These are phyloP conservation scores for Xylaria multiplex DNA, from an alignment of 2,329 filamentous ascomycete species.

Conservation along the genomic window DNA sequence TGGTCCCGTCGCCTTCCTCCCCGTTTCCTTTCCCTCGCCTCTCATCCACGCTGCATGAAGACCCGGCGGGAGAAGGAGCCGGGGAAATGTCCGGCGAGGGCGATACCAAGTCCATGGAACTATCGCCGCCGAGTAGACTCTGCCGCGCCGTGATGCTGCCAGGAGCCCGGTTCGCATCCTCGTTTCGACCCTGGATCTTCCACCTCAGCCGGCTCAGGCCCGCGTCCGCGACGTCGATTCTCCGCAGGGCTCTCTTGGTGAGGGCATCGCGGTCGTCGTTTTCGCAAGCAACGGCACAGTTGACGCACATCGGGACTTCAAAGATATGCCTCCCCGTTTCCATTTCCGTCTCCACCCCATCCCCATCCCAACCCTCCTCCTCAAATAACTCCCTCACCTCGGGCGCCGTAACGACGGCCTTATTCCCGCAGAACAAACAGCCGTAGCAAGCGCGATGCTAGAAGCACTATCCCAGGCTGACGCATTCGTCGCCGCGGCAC, in stretches of 20 bases:
- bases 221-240: slow-evolving; percentile 57
- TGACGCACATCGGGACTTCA: slow-evolving; percentile 60
- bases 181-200: slow-evolving; percentile 36
- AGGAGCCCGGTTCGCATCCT: slow-evolving; percentile 15
- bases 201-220: slow-evolving; percentile 59
- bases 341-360: slow-evolving; percentile 31
- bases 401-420: slow-evolving; percentile 51
- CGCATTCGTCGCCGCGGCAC: slow-evolving; percentile 62
- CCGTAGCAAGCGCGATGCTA: slow-evolving; percentile 68
- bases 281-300: slow-evolving; percentile 57
- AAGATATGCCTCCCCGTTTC: slow-evolving; percentile 54
- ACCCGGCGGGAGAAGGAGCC: not conserved
- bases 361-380: slow-evolving; percentile 12
- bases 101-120: slow-evolving; percentile 27
- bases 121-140: slow-evolving; percentile 36
- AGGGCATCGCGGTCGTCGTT: slow-evolving; percentile 47
- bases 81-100: not conserved
- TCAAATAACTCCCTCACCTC: slow-evolving; percentile 51
- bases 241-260: slow-evolving; percentile 55
- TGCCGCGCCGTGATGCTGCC: not conserved
- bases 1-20: slow-evolving; percentile 14
- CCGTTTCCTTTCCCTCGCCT: not conserved
- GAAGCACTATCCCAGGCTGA: slow-evolving; percentile 70
- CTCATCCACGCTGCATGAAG: not conserved
- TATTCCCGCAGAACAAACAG: slow-evolving; percentile 62